Conservation (phyloP, 176 grass and related monocot genomes). For the Oryza australiensis region DNA sequence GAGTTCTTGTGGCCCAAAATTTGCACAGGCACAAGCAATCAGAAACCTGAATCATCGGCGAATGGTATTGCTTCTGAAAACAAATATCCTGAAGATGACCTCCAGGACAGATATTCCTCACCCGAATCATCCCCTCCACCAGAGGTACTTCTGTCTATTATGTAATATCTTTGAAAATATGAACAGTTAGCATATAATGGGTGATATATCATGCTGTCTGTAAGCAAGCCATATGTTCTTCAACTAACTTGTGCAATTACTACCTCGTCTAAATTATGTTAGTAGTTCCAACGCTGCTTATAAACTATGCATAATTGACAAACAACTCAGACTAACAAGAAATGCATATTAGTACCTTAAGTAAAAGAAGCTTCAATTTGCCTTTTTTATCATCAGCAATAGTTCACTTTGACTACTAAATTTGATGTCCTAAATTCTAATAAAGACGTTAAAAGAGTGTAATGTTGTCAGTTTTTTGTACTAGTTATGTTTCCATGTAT, state of each 20-base stretch:
- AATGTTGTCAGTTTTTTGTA: background rate
- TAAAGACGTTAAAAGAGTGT: background rate
- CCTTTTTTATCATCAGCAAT: background rate
- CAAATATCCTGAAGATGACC: conserved; percentile 41
- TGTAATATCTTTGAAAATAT: conserved; percentile 15
- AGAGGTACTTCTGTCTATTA: conserved; percentile 59
- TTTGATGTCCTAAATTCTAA: background rate
- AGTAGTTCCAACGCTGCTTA: background rate
- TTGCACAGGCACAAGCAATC: conserved; percentile 22
- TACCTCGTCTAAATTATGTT: background rate
- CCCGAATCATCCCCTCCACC: conserved; percentile 44
- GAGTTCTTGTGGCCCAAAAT: conserved; percentile 84
- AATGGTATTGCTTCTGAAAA: conserved; percentile 34
- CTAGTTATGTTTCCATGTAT: background rate
- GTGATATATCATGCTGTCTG: conserved; percentile 18
- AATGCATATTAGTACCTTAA: background rate
- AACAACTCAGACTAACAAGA: background rate
- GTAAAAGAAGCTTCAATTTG: background rate
- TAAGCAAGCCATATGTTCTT: background rate
- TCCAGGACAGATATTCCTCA: conserved; percentile 41
- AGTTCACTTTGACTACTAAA: background rate
- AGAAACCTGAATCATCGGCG: conserved; percentile 36
- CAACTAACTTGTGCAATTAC: background rate
- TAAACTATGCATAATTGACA: background rate
- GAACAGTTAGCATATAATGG: background rate